These are phyloP conservation scores for Cyclanthera cordifolia DNA, from an alignment of 306 rosid genomes.

Conservation along the genomic window DNA sequence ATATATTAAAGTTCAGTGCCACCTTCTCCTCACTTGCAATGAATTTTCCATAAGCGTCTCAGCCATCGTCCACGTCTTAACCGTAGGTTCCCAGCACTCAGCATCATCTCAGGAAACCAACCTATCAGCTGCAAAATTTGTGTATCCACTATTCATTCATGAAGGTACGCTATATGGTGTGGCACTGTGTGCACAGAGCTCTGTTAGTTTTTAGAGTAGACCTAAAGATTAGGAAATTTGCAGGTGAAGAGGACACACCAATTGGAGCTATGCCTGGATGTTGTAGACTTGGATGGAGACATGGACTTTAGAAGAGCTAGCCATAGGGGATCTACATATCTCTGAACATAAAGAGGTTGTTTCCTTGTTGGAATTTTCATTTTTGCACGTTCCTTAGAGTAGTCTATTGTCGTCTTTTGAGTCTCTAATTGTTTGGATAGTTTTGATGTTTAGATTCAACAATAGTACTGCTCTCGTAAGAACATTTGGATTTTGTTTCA, in stretches of 20 bases:
- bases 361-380: neutral
- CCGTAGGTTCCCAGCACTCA: too few species aligned
- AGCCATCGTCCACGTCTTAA: too few species aligned
- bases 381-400: neutral
- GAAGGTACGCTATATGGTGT: too few species aligned
- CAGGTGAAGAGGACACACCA: slow-evolving; percentile 86
- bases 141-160: too few species aligned
- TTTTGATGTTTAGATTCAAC: neutral
- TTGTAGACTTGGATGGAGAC: slow-evolving; percentile 96
- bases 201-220: too few species aligned
- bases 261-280: slow-evolving; percentile 99
- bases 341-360: neutral
- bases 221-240: neutral
- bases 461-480: neutral
- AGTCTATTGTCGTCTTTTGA: neutral
- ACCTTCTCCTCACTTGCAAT: too few species aligned
- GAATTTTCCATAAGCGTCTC: too few species aligned
- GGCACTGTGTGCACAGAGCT: too few species aligned
- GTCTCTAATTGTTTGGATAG: neutral
- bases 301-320: slow-evolving; percentile 77
- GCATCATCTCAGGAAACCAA: too few species aligned
- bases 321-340: neutral
- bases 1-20: too few species aligned
- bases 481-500: neutral
- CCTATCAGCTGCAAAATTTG: too few species aligned